Conservation (phyloP, 768 basidiomycete genomes). For the Chiua virens region DNA sequence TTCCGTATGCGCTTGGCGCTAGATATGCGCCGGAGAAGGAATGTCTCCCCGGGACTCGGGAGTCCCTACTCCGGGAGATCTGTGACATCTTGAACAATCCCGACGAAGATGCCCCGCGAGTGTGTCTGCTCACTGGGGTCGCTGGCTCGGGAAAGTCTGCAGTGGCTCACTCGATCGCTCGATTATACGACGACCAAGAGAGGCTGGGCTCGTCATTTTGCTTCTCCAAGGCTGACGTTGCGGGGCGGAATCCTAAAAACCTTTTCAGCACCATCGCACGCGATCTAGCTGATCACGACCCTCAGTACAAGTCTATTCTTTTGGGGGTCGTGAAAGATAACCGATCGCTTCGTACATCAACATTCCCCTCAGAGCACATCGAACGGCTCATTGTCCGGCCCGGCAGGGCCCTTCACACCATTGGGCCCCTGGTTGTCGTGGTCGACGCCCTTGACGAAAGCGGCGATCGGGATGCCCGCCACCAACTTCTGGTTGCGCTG, state of each 20-base stretch:
- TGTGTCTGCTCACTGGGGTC: not conserved
- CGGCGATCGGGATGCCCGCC: not conserved
- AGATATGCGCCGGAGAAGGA: not conserved
- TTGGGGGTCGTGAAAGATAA: not conserved
- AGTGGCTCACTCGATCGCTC: no score
- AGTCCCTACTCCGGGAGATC: not conserved
- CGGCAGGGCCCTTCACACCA: constrained; percentile 1
- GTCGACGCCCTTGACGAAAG: constrained; percentile 29
- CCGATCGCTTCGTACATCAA: constrained; percentile 1
- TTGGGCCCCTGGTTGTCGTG: constrained; percentile 28
- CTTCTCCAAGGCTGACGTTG: no score
- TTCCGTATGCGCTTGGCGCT: not conserved
- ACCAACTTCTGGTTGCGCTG: not conserved
- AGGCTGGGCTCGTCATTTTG: no score
- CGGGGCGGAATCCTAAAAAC: no score
- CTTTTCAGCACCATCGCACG: no score
- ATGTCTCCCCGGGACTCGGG: not conserved
- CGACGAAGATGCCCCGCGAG: not conserved
- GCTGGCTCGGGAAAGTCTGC: no score
- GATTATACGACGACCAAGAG: no score
- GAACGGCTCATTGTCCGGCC: constrained; percentile 21
- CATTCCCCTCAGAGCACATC: constrained; percentile 12
- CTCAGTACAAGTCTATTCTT: no score
- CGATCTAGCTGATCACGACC: no score
- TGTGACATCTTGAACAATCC: constrained; percentile 1